A percentile compares a stretch with the other conserved stretches of the same genome.
Evolutionary conservation across 768 basidiomycete genomes (phyloP).

Genomic region (Phaeotremella skinneri): DNA sequence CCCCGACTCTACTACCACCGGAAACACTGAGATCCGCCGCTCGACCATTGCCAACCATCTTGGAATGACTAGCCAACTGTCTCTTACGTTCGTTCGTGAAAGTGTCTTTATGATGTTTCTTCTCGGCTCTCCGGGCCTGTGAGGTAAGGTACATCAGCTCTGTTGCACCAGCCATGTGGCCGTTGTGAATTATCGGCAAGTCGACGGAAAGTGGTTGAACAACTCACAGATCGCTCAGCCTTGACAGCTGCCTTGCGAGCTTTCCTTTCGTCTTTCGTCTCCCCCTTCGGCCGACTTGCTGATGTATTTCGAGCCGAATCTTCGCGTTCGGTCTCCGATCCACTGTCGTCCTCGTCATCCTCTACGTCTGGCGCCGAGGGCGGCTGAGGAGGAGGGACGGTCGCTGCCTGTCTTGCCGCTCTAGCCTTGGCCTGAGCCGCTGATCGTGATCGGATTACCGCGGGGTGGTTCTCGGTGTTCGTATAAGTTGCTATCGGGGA

Average conservation of each 20-base stretch:
- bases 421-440: constrained; percentile 46
- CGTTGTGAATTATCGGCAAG: too few relatives aligned
- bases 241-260: constrained; percentile 56
- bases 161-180: too few relatives aligned
- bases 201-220: not conserved
- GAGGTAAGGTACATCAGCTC: constrained; percentile 2
- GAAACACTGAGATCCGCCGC: constrained; percentile 47
- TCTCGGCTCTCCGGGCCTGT: constrained; percentile 53
- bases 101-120: constrained; percentile 54
- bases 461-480: constrained; percentile 96
- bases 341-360: constrained; percentile 37
- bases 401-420: constrained; percentile 46
- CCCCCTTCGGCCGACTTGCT: constrained; percentile 68
- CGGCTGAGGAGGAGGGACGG: constrained; percentile 59
- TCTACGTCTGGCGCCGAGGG: constrained; percentile 58
- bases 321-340: constrained; percentile 50
- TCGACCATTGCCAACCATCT: constrained; percentile 47
- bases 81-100: constrained; percentile 53
- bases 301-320: constrained; percentile 54
- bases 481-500: constrained; percentile 74
- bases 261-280: constrained; percentile 59
- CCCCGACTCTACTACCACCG: constrained; percentile 22
- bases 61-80: constrained; percentile 50
- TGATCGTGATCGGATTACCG: constrained; percentile 70
- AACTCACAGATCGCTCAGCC: constrained; percentile 52